phyloP scores from a whole-genome alignment of 2,329 filamentous ascomycete genomes.

The Pestalotiopsis sp. region DNA sequence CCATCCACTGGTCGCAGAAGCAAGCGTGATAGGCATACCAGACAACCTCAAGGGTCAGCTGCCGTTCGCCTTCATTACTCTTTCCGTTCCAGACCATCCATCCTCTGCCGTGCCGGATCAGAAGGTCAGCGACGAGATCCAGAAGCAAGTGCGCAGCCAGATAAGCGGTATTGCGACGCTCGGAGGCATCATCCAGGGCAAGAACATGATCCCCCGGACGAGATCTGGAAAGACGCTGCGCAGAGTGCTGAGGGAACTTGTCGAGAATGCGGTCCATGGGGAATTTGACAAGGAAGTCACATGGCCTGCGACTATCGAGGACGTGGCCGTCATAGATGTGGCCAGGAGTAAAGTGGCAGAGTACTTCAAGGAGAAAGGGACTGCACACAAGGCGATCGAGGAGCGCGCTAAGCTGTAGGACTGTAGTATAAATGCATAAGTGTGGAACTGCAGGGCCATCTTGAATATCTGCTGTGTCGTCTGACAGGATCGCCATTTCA shows the following conservation, averaged over 20 bases:
- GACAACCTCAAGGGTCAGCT: conserved; percentile 87
- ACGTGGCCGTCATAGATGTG: conserved; percentile 72
- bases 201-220: conserved; percentile 89
- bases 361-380: conserved; percentile 67
- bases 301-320: conserved; percentile 85
- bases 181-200: conserved; percentile 83
- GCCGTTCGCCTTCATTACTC: conserved; percentile 83
- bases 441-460: not conserved
- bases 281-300: conserved; percentile 73
- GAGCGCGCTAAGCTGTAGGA: conserved; percentile 5
- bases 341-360: conserved; percentile 71
- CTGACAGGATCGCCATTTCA: too few relatives aligned
- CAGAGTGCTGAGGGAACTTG: conserved; percentile 77
- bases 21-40: conserved; percentile 83
- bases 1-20: conserved; percentile 79
- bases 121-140: conserved; percentile 62
- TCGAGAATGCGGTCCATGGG: conserved; percentile 79
- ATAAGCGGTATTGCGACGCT: conserved; percentile 87
- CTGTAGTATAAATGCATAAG: not conserved
- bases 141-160: conserved; percentile 72
- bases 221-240: conserved; percentile 89
- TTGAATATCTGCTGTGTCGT: too few relatives aligned
- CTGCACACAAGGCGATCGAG: conserved; percentile 46
- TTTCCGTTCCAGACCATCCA: conserved; percentile 49
- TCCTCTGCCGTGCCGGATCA: conserved; percentile 51